These are phyloP conservation scores for Chlorophyllum brunneum DNA, from an alignment of 768 basidiomycete genomes.

Conservation along the genomic window DNA sequence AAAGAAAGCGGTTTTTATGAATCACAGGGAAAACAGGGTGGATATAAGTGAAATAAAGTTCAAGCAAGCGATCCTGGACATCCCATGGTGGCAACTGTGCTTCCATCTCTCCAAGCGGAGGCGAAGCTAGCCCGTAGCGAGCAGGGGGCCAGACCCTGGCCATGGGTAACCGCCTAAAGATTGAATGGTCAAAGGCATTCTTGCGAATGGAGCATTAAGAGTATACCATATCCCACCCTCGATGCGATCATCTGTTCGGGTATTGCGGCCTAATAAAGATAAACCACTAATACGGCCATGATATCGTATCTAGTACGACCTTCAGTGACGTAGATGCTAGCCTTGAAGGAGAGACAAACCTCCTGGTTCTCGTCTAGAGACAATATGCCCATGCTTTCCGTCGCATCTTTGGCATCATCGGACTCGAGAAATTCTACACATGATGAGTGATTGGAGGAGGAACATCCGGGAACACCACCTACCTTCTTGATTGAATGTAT, in stretches of 20 bases:
- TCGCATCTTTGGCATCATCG: slow-evolving; percentile 42
- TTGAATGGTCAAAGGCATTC: not conserved
- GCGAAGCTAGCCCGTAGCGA: slow-evolving; percentile 32
- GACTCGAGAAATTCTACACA: slow-evolving; percentile 1
- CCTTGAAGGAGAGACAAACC: slow-evolving; percentile 30
- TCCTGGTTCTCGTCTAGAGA: slow-evolving; percentile 77
- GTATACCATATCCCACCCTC: slow-evolving; percentile 65
- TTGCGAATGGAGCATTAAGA: slow-evolving; percentile 8
- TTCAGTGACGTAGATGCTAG: not conserved
- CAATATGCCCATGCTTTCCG: slow-evolving; percentile 63
- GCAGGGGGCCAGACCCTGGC: slow-evolving; percentile 69
- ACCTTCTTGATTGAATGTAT: slow-evolving; percentile 46
- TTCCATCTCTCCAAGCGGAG: slow-evolving; percentile 41
- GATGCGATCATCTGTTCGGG: slow-evolving; percentile 63
- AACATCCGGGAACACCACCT: slow-evolving; percentile 3
- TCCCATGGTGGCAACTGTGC: slow-evolving; percentile 56
- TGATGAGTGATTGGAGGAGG: not conserved
- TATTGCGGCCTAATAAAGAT: slow-evolving; percentile 64
- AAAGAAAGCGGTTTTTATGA: slow-evolving; percentile 66
- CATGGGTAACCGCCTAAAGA: slow-evolving; percentile 65
- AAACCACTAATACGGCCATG: slow-evolving; percentile 78
- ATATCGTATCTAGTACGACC: slow-evolving; percentile 63
- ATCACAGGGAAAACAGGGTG: slow-evolving; percentile 83
- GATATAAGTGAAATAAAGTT: slow-evolving; percentile 77
- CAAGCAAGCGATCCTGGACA: slow-evolving; percentile 64